Conservation (phyloP, 129 eudicot genomes). For the Tagetes erecta region DNA sequence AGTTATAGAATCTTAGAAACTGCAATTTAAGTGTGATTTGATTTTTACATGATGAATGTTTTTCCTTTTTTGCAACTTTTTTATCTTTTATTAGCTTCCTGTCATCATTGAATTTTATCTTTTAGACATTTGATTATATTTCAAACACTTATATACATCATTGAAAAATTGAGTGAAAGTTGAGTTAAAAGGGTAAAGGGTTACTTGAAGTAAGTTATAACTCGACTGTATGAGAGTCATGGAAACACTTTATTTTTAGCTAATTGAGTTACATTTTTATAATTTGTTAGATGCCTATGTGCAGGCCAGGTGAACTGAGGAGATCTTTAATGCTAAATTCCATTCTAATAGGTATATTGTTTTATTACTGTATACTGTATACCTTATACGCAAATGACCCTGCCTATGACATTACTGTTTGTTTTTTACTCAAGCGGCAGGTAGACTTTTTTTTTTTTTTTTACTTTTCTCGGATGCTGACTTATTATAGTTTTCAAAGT, state of each 20-base stretch:
- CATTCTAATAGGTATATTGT: slow-evolving; percentile 46
- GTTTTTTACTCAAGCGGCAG: slow-evolving; percentile 23
- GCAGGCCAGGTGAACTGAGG: slow-evolving; percentile 47
- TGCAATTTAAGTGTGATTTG: slow-evolving; percentile 44
- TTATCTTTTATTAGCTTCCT: background rate
- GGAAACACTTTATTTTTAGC: slow-evolving; percentile 10
- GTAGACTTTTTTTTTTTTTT: slow-evolving; percentile 1
- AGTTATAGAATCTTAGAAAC: slow-evolving; percentile 49
- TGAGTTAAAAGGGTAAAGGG: background rate
- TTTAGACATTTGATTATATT: background rate
- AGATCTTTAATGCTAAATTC: slow-evolving; percentile 42
- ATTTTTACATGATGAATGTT: slow-evolving; percentile 6
- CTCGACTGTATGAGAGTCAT: background rate
- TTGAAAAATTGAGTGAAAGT: background rate
- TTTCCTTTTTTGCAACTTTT: slow-evolving; percentile 17
- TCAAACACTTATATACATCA: background rate
- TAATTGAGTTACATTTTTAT: slow-evolving; percentile 19
- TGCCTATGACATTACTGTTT: background rate
- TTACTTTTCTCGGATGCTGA: slow-evolving; percentile 3
- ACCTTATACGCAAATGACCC: slow-evolving; percentile 18
- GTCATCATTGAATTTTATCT: background rate
- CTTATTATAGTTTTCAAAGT: slow-evolving; percentile 2
- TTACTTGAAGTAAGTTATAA: slow-evolving; percentile 16
- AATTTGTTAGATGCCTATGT: slow-evolving; percentile 37
- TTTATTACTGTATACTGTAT: slow-evolving; percentile 7